Conservation (phyloP, 2,329 filamentous ascomycete species). For the Hypoxylon sp. region DNA sequence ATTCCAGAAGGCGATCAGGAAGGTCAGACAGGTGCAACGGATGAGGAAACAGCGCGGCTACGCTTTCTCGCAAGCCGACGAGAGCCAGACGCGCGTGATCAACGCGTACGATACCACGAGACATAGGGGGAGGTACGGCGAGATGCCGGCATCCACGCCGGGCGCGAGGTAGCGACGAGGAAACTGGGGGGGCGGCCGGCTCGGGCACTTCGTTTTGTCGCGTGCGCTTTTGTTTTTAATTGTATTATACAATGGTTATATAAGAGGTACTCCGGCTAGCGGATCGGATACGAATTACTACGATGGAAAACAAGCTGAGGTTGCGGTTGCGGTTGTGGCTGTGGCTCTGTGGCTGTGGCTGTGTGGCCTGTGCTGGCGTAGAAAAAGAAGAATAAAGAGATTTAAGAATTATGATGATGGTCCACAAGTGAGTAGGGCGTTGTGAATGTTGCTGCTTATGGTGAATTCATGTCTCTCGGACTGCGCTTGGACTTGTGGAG, state of each 20-base stretch:
- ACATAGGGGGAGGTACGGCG: slow-evolving; percentile 90
- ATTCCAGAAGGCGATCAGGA: slow-evolving; percentile 99
- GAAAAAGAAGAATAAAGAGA: slow-evolving; percentile 16
- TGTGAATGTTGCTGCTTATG: neutral
- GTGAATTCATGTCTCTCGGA: neutral
- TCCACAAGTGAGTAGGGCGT: neutral
- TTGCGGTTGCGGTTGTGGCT: neutral
- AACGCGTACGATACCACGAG: slow-evolving; percentile 98
- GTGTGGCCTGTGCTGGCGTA: slow-evolving; percentile 8
- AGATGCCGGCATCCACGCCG: slow-evolving; percentile 76
- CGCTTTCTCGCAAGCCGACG: slow-evolving; percentile 97
- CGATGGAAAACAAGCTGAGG: slow-evolving; percentile 8
- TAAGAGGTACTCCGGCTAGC: slow-evolving; percentile 7
- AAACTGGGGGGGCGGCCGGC: slow-evolving; percentile 1
- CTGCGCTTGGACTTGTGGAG: neutral
- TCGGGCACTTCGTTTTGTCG: slow-evolving; percentile 3
- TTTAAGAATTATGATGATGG: slow-evolving; percentile 9
- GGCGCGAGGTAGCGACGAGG: slow-evolving; percentile 43
- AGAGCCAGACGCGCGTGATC: slow-evolving; percentile 93
- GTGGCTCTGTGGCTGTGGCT: slow-evolving; percentile 6
- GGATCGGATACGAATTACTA: slow-evolving; percentile 19
- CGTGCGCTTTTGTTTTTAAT: slow-evolving; percentile 5
- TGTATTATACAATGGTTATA: slow-evolving; percentile 18
- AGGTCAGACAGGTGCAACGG: slow-evolving; percentile 96
- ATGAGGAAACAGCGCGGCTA: slow-evolving; percentile 99